Evolutionary conservation across 371 early-diverging fungal species (phyloP).

Genomic region (Saksenaea oblongispora): DNA sequence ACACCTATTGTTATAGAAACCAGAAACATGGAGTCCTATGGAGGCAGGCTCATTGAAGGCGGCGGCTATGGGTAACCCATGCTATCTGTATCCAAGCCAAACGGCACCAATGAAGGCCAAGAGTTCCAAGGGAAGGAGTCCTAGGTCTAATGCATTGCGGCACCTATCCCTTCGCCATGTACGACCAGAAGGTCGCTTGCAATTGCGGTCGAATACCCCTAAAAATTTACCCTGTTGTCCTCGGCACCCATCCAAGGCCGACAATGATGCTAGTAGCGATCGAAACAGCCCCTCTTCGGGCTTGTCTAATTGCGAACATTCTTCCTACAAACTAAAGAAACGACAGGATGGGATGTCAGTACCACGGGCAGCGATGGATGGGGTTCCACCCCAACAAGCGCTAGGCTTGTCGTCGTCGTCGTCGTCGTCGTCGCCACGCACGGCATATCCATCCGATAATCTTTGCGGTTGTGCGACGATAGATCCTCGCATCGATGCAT

Average conservation of each 20-base stretch:
- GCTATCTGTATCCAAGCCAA: not conserved
- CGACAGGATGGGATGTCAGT: not conserved
- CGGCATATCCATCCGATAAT: conserved; percentile 23
- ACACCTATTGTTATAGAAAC: not conserved
- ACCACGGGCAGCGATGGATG: too few relatives aligned
- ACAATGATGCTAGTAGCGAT: not conserved
- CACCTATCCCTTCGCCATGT: not conserved
- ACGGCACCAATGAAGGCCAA: not conserved
- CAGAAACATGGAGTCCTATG: too few relatives aligned
- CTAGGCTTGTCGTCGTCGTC: not conserved
- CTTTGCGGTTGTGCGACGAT: not conserved
- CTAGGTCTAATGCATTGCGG: not conserved
- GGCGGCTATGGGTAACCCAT: not conserved
- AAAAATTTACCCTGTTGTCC: not conserved
- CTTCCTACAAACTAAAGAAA: not conserved
- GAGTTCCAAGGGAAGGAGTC: not conserved
- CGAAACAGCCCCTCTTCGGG: not conserved
- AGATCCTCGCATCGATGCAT: conserved; percentile 12
- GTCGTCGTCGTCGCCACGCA: not conserved
- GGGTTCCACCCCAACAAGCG: too few relatives aligned
- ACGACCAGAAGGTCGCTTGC: not conserved
- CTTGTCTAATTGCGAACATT: not conserved
- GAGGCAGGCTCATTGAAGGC: too few relatives aligned
- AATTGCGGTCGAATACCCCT: not conserved
- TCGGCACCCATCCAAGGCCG: not conserved